Evolutionary conservation across 805 yeast species (phyloP), one percentile per base, ranked within the genome.

Genomic region (Teunomyces aglyptinius): DNA sequence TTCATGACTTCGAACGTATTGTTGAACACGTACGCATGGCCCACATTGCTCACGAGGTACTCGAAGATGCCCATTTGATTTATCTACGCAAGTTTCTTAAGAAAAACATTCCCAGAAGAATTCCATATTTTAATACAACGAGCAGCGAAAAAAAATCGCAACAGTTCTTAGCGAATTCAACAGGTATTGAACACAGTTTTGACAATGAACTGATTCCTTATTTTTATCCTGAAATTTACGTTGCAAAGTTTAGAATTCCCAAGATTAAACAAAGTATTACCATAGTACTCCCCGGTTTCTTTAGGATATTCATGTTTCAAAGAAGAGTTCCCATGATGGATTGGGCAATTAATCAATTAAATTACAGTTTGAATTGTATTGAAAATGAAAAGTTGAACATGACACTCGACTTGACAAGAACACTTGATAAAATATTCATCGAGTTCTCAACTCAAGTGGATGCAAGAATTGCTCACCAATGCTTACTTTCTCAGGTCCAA

Each of bases 401-500:
- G 36, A 31, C 34, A 8, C 33, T 57, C 6, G 66, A 55, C 11
- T 47, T 54, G 24, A 54, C 61, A 27, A 47, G 41, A 6, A 63
- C 59, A 28, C 53, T 56, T 47, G 71, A 72, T 43, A 80, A 77
- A 48, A 78, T 80, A 0, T 85, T 90, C 51, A 67, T 90, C 15
- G 78, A 79, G 54, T 89, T 90, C 60, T 68, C 75, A 27, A 68
- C 74, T 5, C 78, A 78, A 28, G 55, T 71, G 3, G 78, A 83
- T 1, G 84, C 91, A 0, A 81, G 82, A 49, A 70, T 85, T 26
- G 83, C 88, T 0, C 80, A 78, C 43, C 89, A 88, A 56, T 62
- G 83, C 2, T 59, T 82, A 8, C 57, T 82, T 1, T 69, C 79
- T 1, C 65, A 70, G 35, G 53, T 61, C 11, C 71, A 75, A 46